These are phyloP conservation scores for Dalechampia spathulata DNA, from an alignment of 441 rosid species.

Conservation along the genomic window DNA sequence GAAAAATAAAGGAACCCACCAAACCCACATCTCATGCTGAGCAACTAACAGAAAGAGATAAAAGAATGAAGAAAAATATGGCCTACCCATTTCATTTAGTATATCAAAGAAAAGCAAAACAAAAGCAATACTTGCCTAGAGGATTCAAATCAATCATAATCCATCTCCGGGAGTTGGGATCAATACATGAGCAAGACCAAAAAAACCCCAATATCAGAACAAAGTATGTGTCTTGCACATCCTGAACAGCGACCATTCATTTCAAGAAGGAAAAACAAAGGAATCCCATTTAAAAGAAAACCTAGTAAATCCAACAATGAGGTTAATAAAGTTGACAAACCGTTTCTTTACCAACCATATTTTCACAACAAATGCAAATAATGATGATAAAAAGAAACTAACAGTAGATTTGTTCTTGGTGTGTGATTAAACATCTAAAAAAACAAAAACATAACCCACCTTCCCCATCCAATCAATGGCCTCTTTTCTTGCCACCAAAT, in stretches of 20 bases:
- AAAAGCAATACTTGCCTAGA: background rate
- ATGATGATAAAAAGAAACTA: background rate
- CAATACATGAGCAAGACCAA: constrained; percentile 5
- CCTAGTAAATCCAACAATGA: constrained; percentile 1
- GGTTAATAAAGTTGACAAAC: background rate
- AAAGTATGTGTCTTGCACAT: background rate
- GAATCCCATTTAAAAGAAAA: background rate
- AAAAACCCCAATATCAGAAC: background rate
- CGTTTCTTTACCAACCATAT: background rate
- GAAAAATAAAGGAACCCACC: constrained; percentile 22
- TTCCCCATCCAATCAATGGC: constrained; percentile 57
- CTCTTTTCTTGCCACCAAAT: constrained; percentile 39
- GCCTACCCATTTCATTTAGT: constrained; percentile 6
- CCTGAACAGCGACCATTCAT: background rate
- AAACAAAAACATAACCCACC: constrained; percentile 28
- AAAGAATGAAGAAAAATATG: background rate
- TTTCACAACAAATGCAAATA: background rate
- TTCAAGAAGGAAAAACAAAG: background rate
- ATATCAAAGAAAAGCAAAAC: background rate
- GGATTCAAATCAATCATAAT: background rate
- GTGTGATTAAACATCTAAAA: background rate
- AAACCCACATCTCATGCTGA: constrained; percentile 15
- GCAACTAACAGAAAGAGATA: background rate
- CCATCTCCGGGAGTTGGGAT: constrained; percentile 2
- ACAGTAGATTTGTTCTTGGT: background rate